Base-by-base conservation (phyloP, 225 moss, liverwort and hornwort species). In the Physcomitrium patens region DNA sequence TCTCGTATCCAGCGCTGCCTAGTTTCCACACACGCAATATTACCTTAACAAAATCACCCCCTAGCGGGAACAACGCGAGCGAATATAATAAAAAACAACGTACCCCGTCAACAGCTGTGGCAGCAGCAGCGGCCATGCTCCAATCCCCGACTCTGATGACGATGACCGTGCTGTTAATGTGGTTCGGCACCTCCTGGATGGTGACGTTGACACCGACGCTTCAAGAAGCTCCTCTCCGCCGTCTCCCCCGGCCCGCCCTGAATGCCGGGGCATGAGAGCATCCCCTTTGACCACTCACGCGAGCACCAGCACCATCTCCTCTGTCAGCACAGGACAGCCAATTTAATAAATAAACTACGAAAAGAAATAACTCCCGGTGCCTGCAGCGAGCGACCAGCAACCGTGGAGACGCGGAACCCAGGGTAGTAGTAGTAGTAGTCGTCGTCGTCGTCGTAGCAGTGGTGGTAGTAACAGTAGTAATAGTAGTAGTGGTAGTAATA, bases 91-190 rank as follows among this genome's bases (percentile, higher is more conserved):
- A 0, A 3, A 41, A 12, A 15, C 7, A 37, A 65, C 80, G 27
- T 73, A 86, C 86, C 81, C 84, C 82, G 82, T 87, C 84, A 75
- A 84, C 82, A 77, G 77, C 84, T 52, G 76, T 79, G 53, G 73
- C 73, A 24, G 73, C 62, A 69, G 80, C 72, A 64, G 83, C 82
- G 60, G 87, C 84, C 87, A 87, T 87, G 77, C 81, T 79, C 84
- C 46, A 75, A 78, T 75, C 71, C 71, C 18, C 58, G 15, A 28
- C 53, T 28, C 65, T 65, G 70, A 68, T 49, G 60, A 9, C 28
- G 24, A 12, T 60, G 11, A 23, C 28, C 12, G 10, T 31, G 28
- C 19, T 26, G 16, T 45, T 65, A 75, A 75, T 71, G 71, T 46
- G 10, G 70, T 22, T 48, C 31, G 31, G 31, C 31, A 7, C 31